Conservation (phyloP, 1,284 basidiomycete genomes). For the Marasmius sp. region DNA sequence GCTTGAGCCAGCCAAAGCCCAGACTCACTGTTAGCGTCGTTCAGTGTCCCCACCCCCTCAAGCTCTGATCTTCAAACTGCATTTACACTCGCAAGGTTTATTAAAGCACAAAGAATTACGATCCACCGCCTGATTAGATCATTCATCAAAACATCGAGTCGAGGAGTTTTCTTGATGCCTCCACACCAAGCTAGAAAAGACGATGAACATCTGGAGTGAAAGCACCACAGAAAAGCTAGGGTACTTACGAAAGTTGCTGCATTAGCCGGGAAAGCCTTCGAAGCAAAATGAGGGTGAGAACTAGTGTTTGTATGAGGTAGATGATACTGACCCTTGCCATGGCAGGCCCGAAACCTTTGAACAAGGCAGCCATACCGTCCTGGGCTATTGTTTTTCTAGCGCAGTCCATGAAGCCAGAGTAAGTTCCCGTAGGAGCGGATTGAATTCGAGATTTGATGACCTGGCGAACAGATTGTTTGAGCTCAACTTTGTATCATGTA, state of each 20-base stretch:
- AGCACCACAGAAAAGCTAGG: conserved; percentile 8
- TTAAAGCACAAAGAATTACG: not conserved
- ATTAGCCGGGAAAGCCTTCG: conserved; percentile 88
- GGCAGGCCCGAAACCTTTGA: conserved; percentile 97
- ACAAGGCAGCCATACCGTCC: conserved; percentile 88
- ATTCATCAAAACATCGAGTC: conserved; percentile 55
- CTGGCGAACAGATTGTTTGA: conserved; percentile 38
- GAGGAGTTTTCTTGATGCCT: conserved; percentile 73
- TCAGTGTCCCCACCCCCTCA: no score
- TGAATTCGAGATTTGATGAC: conserved; percentile 96
- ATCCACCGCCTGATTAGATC: not conserved
- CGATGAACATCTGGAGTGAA: not conserved
- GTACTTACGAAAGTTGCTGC: conserved; percentile 90
- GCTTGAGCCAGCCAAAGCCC: no score
- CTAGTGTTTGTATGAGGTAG: not conserved
- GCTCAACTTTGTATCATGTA: not conserved
- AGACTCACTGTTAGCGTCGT: no score
- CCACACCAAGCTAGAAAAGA: conserved; percentile 70
- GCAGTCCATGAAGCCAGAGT: conserved; percentile 93
- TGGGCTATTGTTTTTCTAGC: conserved; percentile 88
- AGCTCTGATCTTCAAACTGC: no score
- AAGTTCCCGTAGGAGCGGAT: conserved; percentile 95
- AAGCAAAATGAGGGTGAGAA: not conserved
- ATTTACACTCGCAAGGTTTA: no score
- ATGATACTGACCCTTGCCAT: conserved; percentile 78